These are phyloP conservation scores for Xylaria venustula DNA, from an alignment of 495 filamentous ascomycete species.

Conservation along the genomic window DNA sequence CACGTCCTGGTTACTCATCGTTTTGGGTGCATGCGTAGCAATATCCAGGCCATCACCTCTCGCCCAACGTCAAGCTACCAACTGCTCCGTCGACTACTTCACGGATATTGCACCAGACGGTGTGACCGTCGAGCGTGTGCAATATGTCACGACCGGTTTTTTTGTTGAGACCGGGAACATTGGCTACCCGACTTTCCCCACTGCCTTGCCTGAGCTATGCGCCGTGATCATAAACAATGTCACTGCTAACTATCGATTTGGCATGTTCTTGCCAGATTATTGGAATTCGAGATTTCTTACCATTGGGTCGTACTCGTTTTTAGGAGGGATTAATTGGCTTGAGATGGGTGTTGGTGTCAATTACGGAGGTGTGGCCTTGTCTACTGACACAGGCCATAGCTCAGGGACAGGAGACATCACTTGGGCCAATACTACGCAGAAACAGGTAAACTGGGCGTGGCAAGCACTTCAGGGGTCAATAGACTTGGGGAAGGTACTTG, in stretches of 20 bases:
- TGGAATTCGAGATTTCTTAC: conserved; percentile 45
- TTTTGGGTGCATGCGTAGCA: neutral
- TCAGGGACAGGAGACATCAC: conserved; percentile 36
- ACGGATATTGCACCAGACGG: conserved; percentile 18
- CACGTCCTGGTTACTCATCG: neutral
- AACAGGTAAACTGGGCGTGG: conserved; percentile 39
- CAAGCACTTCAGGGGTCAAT: conserved; percentile 46
- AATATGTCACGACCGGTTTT: conserved; percentile 26
- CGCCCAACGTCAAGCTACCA: conserved; percentile 15
- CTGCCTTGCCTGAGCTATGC: conserved; percentile 45
- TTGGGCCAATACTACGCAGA: conserved; percentile 49
- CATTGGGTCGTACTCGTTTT: conserved; percentile 45
- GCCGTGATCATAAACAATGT: conserved; percentile 48
- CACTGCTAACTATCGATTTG: conserved; percentile 49
- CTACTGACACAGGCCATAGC: conserved; percentile 58
- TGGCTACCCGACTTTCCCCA: conserved; percentile 41
- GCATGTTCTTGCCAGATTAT: conserved; percentile 49
- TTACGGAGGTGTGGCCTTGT: conserved; percentile 54
- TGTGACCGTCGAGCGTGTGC: conserved; percentile 16
- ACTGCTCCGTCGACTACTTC: conserved; percentile 22
- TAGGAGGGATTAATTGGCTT: conserved; percentile 52
- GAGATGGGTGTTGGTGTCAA: conserved; percentile 45
- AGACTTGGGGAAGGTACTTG: conserved; percentile 33
- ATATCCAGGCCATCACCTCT: neutral
- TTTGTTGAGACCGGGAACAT: conserved; percentile 30